Evolutionary conservation across 345 rosid species (phyloP).

Genomic region (Erodium maritimum): DNA sequence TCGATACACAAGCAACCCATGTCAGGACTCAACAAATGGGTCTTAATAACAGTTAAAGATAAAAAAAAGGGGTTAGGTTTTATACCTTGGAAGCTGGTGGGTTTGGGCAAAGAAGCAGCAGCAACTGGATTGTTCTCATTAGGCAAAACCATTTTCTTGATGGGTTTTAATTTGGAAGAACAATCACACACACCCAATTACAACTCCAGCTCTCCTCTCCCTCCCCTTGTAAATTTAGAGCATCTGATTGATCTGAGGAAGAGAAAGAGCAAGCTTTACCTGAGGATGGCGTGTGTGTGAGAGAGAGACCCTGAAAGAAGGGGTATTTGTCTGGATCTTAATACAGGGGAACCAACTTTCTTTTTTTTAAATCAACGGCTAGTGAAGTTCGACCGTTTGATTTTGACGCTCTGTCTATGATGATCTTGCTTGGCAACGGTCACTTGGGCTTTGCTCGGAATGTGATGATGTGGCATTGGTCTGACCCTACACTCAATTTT

Average conservation of each 20-base stretch:
- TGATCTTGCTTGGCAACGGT: too few relatives aligned
- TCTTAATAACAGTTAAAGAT: background rate
- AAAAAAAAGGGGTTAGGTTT: too few relatives aligned
- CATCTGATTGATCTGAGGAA: constrained; percentile 4
- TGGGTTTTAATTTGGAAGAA: constrained; percentile 1
- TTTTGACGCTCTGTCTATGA: constrained; percentile 1
- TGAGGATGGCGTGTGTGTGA: background rate
- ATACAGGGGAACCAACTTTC: too few relatives aligned
- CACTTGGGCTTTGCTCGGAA: too few relatives aligned
- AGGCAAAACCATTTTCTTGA: constrained; percentile 26
- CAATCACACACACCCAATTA: background rate
- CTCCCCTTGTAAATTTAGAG: constrained; percentile 7
- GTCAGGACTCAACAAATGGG: constrained; percentile 6
- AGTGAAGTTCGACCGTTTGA: constrained; percentile 39
- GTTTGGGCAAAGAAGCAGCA: too few relatives aligned
- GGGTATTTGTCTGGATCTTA: constrained; percentile 8
- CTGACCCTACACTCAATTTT: too few relatives aligned
- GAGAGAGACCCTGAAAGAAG: background rate
- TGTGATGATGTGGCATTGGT: too few relatives aligned
- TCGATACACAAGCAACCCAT: background rate
- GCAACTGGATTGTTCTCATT: constrained; percentile 28
- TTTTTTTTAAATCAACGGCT: constrained; percentile 44
- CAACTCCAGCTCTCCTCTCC: too few relatives aligned
- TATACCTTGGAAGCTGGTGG: constrained; percentile 43
- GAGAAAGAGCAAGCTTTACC: constrained; percentile 1